These are phyloP conservation scores for Rhynchospora breviuscula DNA, from an alignment of 176 grass and related monocot genomes.

Conservation along the genomic window DNA sequence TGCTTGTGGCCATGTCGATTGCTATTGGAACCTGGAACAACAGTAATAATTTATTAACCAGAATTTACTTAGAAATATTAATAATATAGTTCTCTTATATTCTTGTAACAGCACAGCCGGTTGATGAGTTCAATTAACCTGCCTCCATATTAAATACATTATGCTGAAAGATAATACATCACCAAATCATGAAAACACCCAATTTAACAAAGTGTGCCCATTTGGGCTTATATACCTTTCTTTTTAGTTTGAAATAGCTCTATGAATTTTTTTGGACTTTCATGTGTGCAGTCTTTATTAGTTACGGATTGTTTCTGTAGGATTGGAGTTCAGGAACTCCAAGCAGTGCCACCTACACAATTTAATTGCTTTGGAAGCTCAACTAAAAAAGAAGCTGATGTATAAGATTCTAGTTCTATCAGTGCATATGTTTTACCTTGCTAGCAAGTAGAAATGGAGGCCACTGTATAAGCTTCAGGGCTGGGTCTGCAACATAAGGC, in stretches of 20 bases:
- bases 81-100: neutral
- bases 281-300: neutral
- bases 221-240: neutral
- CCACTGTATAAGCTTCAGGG: constrained; percentile 73
- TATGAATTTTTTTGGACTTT: neutral
- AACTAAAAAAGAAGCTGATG: neutral
- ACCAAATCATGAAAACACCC: neutral
- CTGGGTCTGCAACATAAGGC: constrained; percentile 74
- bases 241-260: neutral
- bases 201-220: neutral
- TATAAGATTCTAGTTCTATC: neutral
- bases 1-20: constrained; percentile 92
- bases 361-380: neutral
- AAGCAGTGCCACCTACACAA: neutral
- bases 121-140: neutral
- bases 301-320: neutral
- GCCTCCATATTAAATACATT: neutral
- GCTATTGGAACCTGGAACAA: constrained; percentile 78
- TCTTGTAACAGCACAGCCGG: neutral
- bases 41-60: constrained; percentile 9
- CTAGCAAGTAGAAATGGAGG: constrained; percentile 95
- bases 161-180: neutral
- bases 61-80: neutral
- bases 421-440: constrained; percentile 47
- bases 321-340: neutral